phyloP scores from a whole-genome alignment of 2,329 filamentous ascomycete species.

The Epichloe bromicola region DNA sequence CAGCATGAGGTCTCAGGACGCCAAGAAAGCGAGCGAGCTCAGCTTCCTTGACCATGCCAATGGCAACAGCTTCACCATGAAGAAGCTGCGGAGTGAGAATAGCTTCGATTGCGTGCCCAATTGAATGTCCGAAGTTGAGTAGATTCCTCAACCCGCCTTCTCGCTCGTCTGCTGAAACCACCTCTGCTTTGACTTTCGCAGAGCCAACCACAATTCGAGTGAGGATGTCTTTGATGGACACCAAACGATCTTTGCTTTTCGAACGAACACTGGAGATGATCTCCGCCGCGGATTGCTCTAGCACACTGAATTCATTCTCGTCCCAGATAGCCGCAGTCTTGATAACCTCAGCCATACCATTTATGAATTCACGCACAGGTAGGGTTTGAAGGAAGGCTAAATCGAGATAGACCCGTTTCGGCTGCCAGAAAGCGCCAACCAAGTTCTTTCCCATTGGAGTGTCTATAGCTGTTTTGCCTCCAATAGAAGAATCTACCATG shows the following conservation, averaged over 20 bases:
- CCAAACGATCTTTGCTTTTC: slow-evolving; percentile 42
- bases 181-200: slow-evolving; percentile 83
- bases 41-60: slow-evolving; percentile 97
- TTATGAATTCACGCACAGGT: slow-evolving; percentile 85
- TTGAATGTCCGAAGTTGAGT: slow-evolving; percentile 95
- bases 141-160: slow-evolving; percentile 90
- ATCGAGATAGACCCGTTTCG: slow-evolving; percentile 86
- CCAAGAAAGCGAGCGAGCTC: slow-evolving; percentile 85
- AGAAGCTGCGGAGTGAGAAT: slow-evolving; percentile 90
- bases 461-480: slow-evolving; percentile 96
- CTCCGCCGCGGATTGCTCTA: slow-evolving; percentile 68
- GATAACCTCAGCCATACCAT: slow-evolving; percentile 96
- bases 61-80: slow-evolving; percentile 89
- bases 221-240: slow-evolving; percentile 55
- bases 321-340: slow-evolving; percentile 97
- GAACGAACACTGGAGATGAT: slow-evolving; percentile 44
- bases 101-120: slow-evolving; percentile 92
- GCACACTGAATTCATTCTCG: slow-evolving; percentile 67
- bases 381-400: slow-evolving; percentile 82
- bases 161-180: slow-evolving; percentile 87
- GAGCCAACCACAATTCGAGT: slow-evolving; percentile 79
- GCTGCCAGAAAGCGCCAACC: slow-evolving; percentile 94
- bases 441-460: slow-evolving; percentile 93
- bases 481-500: slow-evolving; percentile 98
- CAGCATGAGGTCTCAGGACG: slow-evolving; percentile 70